Evolutionary conservation across 2,329 filamentous ascomycete species (phyloP), one percentile per base, ranked within the genome.

Genomic region (Exophiala oligosperma): DNA sequence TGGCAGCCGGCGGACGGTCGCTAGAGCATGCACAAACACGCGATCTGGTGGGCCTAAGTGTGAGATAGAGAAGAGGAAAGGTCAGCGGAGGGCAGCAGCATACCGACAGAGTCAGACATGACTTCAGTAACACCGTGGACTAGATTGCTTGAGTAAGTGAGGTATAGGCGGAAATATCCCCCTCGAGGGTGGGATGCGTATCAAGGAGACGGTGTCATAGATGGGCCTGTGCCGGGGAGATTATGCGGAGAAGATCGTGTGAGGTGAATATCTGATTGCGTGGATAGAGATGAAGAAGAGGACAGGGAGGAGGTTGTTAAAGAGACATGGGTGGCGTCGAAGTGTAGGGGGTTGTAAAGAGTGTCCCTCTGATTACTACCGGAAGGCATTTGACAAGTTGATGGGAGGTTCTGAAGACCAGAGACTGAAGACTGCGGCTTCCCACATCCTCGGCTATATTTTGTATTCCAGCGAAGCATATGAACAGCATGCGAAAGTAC

Each of bases 11-110:
- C 97, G 97, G 69, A 99, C 93, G 24, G 94, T 97, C 78, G 96
- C 97, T 75, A 99, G 89, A 65, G 94, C 94, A 84, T 99, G 93
- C 74, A 95, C 93, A 76, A 99, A 99, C 72, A 99, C 94, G 76
- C 94, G 89, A 79, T 99, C 94, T 97, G 63, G 28, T 14, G 7
- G 23, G 23, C 4, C 26, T 2, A 48, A 48, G 52, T 52, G 32
- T 50, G 57, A 54, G 43, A 40, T 35, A 41, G 21, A 35, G 17
- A 11, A 14, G 9, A n/a, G 14, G 21, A 21, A 8, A 21, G 29
- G 23, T 24, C 40, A 21, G 26, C n/a, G 28, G 51, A 46, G 37
- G 49, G 41, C 44, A n/a, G 32, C 29, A 52, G 72, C 74, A 62
- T 69, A 77, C 76, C 76, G 65, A 78, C 74, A 65, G 76, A 78